Base-by-base conservation (phyloP, 1,284 basidiomycete species). In the Malassezia slooffiae region DNA sequence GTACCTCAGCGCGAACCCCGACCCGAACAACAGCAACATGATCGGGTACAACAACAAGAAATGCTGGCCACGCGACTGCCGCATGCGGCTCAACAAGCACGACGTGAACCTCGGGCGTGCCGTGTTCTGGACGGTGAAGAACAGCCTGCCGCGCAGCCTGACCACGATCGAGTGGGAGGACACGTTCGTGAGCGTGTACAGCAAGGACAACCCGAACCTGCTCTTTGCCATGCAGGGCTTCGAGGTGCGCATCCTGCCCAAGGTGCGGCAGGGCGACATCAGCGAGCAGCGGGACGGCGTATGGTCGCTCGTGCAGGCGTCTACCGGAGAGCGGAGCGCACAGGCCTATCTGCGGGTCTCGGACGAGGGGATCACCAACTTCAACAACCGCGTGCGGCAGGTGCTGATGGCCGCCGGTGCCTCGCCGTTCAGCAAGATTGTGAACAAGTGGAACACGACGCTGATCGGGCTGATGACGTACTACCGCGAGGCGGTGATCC, bases 51-150 rank as follows among this genome's bases (percentile, higher is more conserved):
- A 96, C 75, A 96, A 95, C 75, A 91, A 91, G 72, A 83, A 88
- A 45, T 97, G 93, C 75, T 96, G 93, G 93, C 93, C 93, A 19
- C 79, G 90, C 53, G 93, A 99, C 70, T 96, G 90, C 70, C 83
- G 93, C 48, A 99, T 99, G 93, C 78, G 93, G 26, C 78, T 99
- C 45, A 93, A 95, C 76, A 99, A 99, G 74, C 91, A 97, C 72
- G 93, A 99, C 67, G 93, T 97, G 72, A 97, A 99, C 71, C 76
- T 97, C 24, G 91, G 91, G 23, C 80, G 93, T 55, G 93, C 93
- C 5, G 91, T 96, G 10, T 96, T 95, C 55, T 97, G 91, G 93
- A 96, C 96, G 60, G 87, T 97, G 70, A 96, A 96, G 75, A 91
- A 96, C 72, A 87, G 86, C 58, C 72, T 97, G 32, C 93, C 93